Evolutionary conservation across 139 green algal genomes (phyloP).

Genomic region (Micractinium sp.): DNA sequence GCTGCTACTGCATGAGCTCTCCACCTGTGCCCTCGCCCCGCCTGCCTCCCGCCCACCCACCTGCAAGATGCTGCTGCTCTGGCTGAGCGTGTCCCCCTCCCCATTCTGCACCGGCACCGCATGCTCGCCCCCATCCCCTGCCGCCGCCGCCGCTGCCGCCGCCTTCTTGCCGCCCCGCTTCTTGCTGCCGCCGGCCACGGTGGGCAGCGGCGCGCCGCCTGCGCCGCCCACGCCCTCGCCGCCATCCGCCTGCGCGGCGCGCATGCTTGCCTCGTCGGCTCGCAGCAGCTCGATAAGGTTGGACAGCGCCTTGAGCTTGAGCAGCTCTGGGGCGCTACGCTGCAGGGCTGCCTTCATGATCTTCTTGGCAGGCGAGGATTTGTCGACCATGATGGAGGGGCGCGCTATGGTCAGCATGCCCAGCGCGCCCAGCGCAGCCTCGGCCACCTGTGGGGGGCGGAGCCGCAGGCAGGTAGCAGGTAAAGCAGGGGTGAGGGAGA

Average conservation of each 20-base stretch:
- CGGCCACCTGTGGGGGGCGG: constrained; percentile 36
- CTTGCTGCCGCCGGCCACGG: not conserved
- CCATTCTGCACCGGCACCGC: constrained; percentile 68
- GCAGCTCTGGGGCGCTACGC: constrained; percentile 20
- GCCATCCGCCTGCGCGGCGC: constrained; percentile 54
- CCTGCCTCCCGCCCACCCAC: constrained; percentile 8
- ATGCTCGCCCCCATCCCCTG: not conserved
- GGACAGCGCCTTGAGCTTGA: constrained; percentile 69
- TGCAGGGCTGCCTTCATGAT: constrained; percentile 51
- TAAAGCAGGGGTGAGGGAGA: not conserved
- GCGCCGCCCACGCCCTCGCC: not conserved
- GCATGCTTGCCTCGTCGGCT: constrained; percentile 68
- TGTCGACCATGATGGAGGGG: constrained; percentile 62
- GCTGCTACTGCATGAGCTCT: not conserved
- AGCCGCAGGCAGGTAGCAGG: not conserved
- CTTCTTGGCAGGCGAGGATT: not conserved
- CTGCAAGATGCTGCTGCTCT: constrained; percentile 73
- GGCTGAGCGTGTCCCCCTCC: constrained; percentile 63
- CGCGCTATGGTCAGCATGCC: constrained; percentile 71
- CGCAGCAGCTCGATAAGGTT: constrained; percentile 79
- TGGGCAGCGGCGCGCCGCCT: not conserved
- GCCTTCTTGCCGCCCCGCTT: constrained; percentile 35
- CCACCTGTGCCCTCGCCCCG: not conserved
- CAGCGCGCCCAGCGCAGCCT: constrained; percentile 72
- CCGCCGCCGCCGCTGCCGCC: constrained; percentile 4